phyloP scores from a whole-genome alignment of 805 yeast species.

The Nakazawaea ishiwadae region DNA sequence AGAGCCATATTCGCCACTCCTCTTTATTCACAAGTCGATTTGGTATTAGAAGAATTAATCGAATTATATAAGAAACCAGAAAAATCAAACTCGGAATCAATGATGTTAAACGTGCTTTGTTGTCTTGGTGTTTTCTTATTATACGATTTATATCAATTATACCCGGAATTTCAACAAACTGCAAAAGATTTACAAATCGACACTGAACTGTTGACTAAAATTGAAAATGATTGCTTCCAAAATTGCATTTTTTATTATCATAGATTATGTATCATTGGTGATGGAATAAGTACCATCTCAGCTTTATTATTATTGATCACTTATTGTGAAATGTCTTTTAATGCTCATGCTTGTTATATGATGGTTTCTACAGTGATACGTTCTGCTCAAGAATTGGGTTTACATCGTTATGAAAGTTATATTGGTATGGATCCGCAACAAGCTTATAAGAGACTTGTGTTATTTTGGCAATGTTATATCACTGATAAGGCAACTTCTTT shows the following conservation, averaged over 20 bases:
- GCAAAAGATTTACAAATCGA: neutral
- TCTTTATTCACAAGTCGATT: slow-evolving; percentile 10
- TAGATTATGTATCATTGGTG: slow-evolving; percentile 42
- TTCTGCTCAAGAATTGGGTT: slow-evolving; percentile 53
- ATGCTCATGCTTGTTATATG: slow-evolving; percentile 37
- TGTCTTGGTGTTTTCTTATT: slow-evolving; percentile 5
- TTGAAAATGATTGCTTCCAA: slow-evolving; percentile 25
- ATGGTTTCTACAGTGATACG: slow-evolving; percentile 43
- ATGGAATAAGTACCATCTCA: slow-evolving; percentile 46
- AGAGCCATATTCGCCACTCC: slow-evolving; percentile 13
- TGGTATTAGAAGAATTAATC: slow-evolving; percentile 15
- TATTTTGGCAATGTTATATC: slow-evolving; percentile 49
- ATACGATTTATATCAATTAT: neutral
- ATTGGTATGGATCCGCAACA: slow-evolving; percentile 32
- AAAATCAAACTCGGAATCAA: slow-evolving; percentile 23
- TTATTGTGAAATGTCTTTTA: slow-evolving; percentile 31
- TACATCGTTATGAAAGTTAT: slow-evolving; percentile 45
- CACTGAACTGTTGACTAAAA: neutral
- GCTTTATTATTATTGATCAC: slow-evolving; percentile 42
- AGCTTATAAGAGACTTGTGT: slow-evolving; percentile 27
- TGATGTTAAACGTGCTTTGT: slow-evolving; percentile 26
- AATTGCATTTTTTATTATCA: slow-evolving; percentile 51
- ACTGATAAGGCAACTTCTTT: slow-evolving; percentile 40
- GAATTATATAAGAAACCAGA: slow-evolving; percentile 15
- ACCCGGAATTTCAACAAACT: slow-evolving; percentile 15